Base-by-base conservation (phyloP, 2,329 filamentous ascomycete species). In the Trichophaea hybrida region DNA sequence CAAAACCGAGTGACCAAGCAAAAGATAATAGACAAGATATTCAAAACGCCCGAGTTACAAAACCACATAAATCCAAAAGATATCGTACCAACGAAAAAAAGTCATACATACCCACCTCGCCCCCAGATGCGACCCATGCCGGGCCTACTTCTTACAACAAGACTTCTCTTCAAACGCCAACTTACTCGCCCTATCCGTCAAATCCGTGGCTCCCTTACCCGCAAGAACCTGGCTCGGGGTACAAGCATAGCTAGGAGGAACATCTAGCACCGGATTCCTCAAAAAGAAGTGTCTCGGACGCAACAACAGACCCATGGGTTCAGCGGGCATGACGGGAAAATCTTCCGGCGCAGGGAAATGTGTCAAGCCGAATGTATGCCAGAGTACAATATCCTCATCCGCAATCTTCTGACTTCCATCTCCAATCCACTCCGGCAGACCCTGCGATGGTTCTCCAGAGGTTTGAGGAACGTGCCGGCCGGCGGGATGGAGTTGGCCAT, bases 331-430 rank as follows among this genome's bases (percentile, higher is more conserved):
- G 67, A 95, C 78, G 34, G 90, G 90, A 75, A 88, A 95, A 72
- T 95, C 90, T 70, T 96, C 90, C 0, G 89, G 88, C 0, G 86
- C 76, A 0, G 90, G 89, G 75, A 95, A 91, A 71, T 95, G 90
- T 0, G 85, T 91, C 38, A 95, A 77, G 38, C 90, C 90, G 69
- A 95, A 96, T 0, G 88, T 94, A 74, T 95, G 89, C 89, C 89
- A 96, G 13, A 95, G 79, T 1, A 96, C 89, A 34, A 95, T 75
- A 70, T 96, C 87, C 0, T 83, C 86, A 75, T 95, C 85, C 58
- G 85, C 86, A 66, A 94, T 82, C 32, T 75, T 79, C 59, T 79
- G 81, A 50, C 74, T 74, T 10, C 85, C 55, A 62, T 88, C 80
- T 31, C 81, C 81, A 66, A 93, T 84, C 88, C 87, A 91, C 66